A percentile compares a stretch with the other conserved stretches of the same genome.
These are phyloP conservation scores for Groenewaldozyma auringiensis DNA, from an alignment of 1,139 yeast species.

Conservation along the genomic window DNA sequence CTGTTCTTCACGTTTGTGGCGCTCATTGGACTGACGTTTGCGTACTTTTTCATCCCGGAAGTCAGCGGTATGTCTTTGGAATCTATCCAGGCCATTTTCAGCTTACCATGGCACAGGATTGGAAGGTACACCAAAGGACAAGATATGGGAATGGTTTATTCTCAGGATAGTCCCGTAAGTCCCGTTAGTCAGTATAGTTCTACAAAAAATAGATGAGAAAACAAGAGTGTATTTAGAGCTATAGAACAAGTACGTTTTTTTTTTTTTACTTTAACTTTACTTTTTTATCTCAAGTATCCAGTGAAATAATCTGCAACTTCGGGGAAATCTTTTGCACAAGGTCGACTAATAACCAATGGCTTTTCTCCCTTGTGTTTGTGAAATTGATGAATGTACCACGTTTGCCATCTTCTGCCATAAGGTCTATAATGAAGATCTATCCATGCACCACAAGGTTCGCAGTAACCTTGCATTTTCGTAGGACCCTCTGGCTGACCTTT, in stretches of 20 bases:
- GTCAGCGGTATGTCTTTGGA: slow-evolving; percentile 48
- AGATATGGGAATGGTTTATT: background rate
- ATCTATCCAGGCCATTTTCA: slow-evolving; percentile 49
- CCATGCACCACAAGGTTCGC: slow-evolving; percentile 16
- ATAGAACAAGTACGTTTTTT: background rate
- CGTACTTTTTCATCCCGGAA: slow-evolving; percentile 50
- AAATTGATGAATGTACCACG: slow-evolving; percentile 19
- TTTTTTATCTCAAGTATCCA: too few relatives aligned
- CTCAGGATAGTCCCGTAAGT: background rate
- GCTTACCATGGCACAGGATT: slow-evolving; percentile 1
- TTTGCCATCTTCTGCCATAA: slow-evolving; percentile 17
- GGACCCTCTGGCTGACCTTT: slow-evolving; percentile 14
- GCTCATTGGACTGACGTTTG: slow-evolving; percentile 39
- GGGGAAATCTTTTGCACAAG: too few relatives aligned
- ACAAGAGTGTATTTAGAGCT: slow-evolving; percentile 3
- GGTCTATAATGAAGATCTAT: slow-evolving; percentile 17
- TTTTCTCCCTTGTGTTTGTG: slow-evolving; percentile 17
- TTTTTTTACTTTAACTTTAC: too few relatives aligned
- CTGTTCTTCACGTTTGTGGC: slow-evolving; percentile 45
- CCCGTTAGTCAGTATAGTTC: background rate
- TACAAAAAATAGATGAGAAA: too few relatives aligned
- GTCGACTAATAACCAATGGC: too few relatives aligned
- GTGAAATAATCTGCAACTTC: too few relatives aligned
- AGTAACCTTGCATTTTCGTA: slow-evolving; percentile 17
- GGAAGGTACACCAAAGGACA: background rate